A percentile compares a stretch with the other conserved stretches of the same genome.
phyloP scores from a whole-genome alignment of 345 rosid species.

The Toxicodendron radicans region DNA sequence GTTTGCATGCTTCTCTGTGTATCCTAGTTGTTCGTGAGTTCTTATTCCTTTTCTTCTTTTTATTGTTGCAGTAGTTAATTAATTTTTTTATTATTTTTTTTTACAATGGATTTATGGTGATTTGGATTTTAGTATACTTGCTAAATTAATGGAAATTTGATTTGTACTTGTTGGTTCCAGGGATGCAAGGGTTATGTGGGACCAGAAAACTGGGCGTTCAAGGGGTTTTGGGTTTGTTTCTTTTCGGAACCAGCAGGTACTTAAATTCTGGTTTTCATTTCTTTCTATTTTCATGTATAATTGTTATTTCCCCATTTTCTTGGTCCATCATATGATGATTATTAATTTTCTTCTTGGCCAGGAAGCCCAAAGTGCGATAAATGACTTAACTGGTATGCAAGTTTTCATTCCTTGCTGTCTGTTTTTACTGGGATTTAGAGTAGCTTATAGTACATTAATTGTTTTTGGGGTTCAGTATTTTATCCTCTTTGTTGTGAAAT shows the following conservation, averaged over 20 bases:
- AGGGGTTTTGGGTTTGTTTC: constrained; percentile 99
- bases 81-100: no score
- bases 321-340: constrained; percentile 28
- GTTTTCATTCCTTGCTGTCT: neutral
- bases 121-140: neutral
- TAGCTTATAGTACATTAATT: neutral
- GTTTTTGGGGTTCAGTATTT: neutral
- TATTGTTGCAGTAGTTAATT: neutral
- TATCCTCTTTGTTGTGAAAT: no score
- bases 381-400: constrained; percentile 81
- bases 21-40: constrained; percentile 92
- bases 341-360: constrained; percentile 36
- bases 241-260: constrained; percentile 88
- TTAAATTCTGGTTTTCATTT: neutral
- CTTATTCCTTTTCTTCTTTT: constrained; percentile 11
- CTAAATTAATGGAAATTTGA: constrained; percentile 1
- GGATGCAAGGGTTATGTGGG: constrained; percentile 99
- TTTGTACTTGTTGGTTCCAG: constrained; percentile 32
- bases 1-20: constrained; percentile 87
- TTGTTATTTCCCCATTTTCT: constrained; percentile 34
- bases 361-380: constrained; percentile 98
- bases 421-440: neutral
- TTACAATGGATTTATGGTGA: neutral
- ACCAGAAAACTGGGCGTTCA: constrained; percentile 97
- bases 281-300: constrained; percentile 1